Evolutionary conservation across 225 moss, liverwort and hornwort genomes (phyloP).

Genomic region (Marchantia paleacea): DNA sequence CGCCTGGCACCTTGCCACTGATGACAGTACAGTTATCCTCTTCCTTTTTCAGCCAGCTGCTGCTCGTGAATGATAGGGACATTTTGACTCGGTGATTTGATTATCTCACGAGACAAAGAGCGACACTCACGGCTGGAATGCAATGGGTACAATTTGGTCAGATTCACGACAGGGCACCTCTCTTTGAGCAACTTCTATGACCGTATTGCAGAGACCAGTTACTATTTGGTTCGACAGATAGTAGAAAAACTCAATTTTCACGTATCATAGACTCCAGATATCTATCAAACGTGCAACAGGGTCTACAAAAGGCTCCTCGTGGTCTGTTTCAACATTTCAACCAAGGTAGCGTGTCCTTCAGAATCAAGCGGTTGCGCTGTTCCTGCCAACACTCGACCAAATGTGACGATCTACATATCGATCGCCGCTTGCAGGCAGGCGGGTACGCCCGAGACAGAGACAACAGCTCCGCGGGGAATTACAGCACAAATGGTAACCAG

Average conservation of each 20-base stretch:
- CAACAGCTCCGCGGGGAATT: neutral
- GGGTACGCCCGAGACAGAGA: neutral
- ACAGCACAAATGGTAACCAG: too few relatives aligned
- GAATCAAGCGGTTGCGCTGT: neutral
- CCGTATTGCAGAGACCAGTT: neutral
- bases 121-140: neutral
- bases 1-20: neutral
- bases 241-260: neutral
- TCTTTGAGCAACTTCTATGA: neutral
- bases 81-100: neutral
- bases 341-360: too few relatives aligned
- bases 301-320: too few relatives aligned
- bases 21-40: neutral
- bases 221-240: neutral
- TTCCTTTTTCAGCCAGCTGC: slow-evolving; percentile 3
- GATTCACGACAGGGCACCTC: neutral
- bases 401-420: neutral
- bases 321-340: too few relatives aligned
- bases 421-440: neutral
- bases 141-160: neutral
- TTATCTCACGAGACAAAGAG: neutral
- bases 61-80: neutral
- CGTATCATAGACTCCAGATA: too few relatives aligned
- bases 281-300: too few relatives aligned
- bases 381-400: neutral